phyloP scores from a whole-genome alignment of 805 yeast genomes.

The Pichia heedii region DNA sequence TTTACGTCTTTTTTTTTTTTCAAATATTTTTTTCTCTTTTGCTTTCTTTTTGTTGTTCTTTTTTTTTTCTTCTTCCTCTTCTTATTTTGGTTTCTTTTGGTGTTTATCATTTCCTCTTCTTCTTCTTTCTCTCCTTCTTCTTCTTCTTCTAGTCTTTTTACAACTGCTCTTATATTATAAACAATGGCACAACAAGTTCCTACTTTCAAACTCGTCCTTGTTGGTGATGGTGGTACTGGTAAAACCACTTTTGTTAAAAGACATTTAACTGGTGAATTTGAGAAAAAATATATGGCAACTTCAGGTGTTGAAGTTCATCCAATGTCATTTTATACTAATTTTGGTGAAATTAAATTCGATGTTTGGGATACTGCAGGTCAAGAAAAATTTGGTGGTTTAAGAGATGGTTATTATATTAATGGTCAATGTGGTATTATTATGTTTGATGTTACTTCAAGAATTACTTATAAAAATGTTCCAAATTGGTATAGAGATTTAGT shows the following conservation, averaged over 20 bases:
- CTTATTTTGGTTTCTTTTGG: neutral
- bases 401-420: constrained; percentile 99
- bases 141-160: neutral
- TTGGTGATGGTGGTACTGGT: constrained; percentile 99
- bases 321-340: constrained; percentile 94
- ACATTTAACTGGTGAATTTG: constrained; percentile 99
- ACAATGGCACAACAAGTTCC: constrained; percentile 59
- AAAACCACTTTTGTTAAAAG: constrained; percentile 99
- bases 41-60: neutral
- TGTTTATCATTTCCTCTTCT: no score
- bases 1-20: no score
- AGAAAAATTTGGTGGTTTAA: constrained; percentile 98
- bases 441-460: constrained; percentile 99
- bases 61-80: no score
- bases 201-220: constrained; percentile 94
- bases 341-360: constrained; percentile 96
- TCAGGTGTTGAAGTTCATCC: constrained; percentile 99
- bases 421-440: constrained; percentile 99
- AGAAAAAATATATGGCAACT: constrained; percentile 97
- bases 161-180: neutral
- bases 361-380: constrained; percentile 99
- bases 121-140: neutral
- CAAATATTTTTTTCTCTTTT: no score
- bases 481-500: constrained; percentile 99
- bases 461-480: constrained; percentile 99